Evolutionary conservation across 2,329 filamentous ascomycete species (phyloP), one percentile per base, ranked within the genome.

Genomic region (Parastagonospora avenae): DNA sequence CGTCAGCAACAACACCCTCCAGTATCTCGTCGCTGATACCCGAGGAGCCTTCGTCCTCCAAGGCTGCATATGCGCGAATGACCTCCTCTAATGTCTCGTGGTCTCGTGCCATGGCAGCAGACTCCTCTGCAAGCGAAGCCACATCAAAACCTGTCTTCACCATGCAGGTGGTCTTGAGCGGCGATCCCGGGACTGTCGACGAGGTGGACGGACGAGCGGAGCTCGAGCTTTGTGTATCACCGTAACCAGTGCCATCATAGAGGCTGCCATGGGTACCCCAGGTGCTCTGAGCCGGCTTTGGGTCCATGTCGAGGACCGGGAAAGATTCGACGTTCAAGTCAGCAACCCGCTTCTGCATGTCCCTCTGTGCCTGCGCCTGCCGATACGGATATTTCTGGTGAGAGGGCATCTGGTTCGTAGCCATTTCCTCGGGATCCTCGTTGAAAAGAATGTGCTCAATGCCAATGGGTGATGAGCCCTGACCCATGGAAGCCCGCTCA

Each of bases 41-140:
- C 40, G 40, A 35, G 33, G 45, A 44, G 38, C 46, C 29, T 14
- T 39, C 16, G 10, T 50, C 32, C 5, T 55, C 38, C 10, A 44
- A 33, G 10, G 37, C 28, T 15, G 54, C 52, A 50, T 67, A 67
- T 16, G 58, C 55, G 19, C 52, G 59, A 14, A 66, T 57, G 14
- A 64, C 54, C 10, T 63, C 58, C 15, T 62, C 59, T 27, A 63
- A 44, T 9, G 37, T 46, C 31, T 61, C 52, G 42, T 55, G 49
- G 14, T 58, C 54, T 40, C 57, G 48, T 40, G 55, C 33, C 30
- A 40, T 46, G 32, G 47, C 44, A 35, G 36, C 36, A 14, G 46
- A 16, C 24, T 51, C 38, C 30, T 40, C 33, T 15, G 33, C 29
- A 19, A 46, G 28, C 24, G 31, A 24, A 30, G 14, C 4, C 8